Conservation (phyloP, 176 grass and related monocot genomes). For the Phoenix roebelenii region DNA sequence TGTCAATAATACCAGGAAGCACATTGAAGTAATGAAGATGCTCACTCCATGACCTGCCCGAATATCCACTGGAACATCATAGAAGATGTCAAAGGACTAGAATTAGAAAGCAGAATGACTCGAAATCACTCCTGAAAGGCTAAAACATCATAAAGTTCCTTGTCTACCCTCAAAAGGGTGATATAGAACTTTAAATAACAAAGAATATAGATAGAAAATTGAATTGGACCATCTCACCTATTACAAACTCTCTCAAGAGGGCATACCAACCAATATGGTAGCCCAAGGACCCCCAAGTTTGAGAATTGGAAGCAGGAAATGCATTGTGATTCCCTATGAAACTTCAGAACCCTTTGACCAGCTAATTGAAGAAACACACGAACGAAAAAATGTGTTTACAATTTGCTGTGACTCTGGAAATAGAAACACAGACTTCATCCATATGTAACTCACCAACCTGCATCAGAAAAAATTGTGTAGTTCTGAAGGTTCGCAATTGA, state of each 20-base stretch:
- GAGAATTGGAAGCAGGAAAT: slow-evolving; percentile 53
- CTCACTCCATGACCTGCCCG: slow-evolving; percentile 28
- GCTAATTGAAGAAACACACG: slow-evolving; percentile 35
- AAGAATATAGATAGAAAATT: slow-evolving; percentile 8
- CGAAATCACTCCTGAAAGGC: background rate
- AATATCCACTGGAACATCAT: slow-evolving; percentile 32
- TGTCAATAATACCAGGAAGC: slow-evolving; percentile 54
- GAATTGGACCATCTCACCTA: slow-evolving; percentile 38
- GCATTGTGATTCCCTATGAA: slow-evolving; percentile 36
- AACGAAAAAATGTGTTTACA: background rate
- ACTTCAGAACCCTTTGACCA: slow-evolving; percentile 61
- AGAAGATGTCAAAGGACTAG: slow-evolving; percentile 9
- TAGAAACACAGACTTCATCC: slow-evolving; percentile 12
- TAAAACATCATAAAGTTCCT: too few species aligned
- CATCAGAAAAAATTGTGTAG: slow-evolving; percentile 46
- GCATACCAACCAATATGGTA: slow-evolving; percentile 69
- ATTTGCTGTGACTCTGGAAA: slow-evolving; percentile 1
- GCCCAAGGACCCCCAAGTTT: slow-evolving; percentile 59
- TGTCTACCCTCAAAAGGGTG: too few species aligned
- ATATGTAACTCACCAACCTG: slow-evolving; percentile 52
- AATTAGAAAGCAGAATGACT: background rate
- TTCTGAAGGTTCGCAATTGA: slow-evolving; percentile 67
- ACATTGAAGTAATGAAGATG: slow-evolving; percentile 46
- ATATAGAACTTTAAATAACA: too few species aligned
- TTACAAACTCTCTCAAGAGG: slow-evolving; percentile 60